A percentile compares a stretch with the other conserved stretches of the same genome.
phyloP scores from a whole-genome alignment of 2,329 filamentous ascomycete genomes.

The Akanthomyces dipterigenus region DNA sequence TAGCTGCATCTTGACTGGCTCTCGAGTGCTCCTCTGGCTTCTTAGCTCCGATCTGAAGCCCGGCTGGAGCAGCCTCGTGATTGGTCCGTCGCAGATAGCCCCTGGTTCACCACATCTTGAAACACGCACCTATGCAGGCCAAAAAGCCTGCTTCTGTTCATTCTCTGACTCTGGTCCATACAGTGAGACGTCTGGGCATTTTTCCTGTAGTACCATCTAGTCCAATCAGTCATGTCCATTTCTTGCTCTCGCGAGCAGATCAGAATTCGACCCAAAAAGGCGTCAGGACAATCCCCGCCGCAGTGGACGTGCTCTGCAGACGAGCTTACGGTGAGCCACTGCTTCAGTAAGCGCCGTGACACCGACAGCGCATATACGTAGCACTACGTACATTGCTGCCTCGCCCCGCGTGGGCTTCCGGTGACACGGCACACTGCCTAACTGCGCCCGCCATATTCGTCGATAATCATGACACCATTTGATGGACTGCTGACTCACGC shows the following conservation, averaged over 20 bases:
- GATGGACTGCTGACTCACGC: neutral
- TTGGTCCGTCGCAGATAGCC: neutral
- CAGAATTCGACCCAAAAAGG: neutral
- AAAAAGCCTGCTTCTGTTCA: too few species aligned
- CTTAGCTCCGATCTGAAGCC: slow-evolving; percentile 3
- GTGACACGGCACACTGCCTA: too few species aligned
- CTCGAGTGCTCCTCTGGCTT: neutral
- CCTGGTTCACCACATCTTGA: neutral
- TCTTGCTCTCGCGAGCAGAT: neutral
- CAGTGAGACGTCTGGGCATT: neutral
- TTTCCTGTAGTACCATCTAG: neutral
- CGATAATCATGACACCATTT: too few species aligned
- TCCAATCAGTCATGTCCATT: neutral
- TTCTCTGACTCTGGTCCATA: too few species aligned
- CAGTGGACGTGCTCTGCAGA: neutral
- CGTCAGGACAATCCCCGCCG: neutral
- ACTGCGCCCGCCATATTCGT: too few species aligned
- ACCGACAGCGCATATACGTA: neutral
- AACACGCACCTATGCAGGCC: neutral
- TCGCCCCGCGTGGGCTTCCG: neutral
- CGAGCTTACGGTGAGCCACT: too few species aligned
- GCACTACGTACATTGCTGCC: neutral
- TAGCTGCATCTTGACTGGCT: slow-evolving; percentile 9
- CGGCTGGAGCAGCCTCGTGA: neutral
- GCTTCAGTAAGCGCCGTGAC: slow-evolving; percentile 6